A percentile compares a stretch with the other conserved stretches of the same genome.
phyloP scores from a whole-genome alignment of 78 protist genomes.

The Dictyostelium purpureum region DNA sequence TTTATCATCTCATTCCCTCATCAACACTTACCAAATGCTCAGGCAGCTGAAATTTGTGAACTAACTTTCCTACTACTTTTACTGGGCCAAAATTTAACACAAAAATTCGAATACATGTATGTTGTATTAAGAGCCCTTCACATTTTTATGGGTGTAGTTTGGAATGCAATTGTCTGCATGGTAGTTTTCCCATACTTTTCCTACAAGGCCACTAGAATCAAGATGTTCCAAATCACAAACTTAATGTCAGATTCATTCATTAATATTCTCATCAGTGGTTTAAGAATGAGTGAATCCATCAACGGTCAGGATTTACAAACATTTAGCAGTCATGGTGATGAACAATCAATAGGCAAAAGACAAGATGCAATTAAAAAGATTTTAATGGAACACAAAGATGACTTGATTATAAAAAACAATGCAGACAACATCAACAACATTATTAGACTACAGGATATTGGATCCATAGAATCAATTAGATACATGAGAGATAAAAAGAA shows the following conservation, averaged over 20 bases:
- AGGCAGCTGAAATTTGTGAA: constrained; percentile 31
- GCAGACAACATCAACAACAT: neutral
- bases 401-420: neutral
- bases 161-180: constrained; percentile 4
- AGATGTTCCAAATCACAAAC: neutral
- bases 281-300: neutral
- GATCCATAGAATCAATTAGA: neutral
- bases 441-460: neutral
- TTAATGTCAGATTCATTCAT: constrained; percentile 15
- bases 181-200: constrained; percentile 43
- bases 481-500: neutral
- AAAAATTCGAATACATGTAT: constrained; percentile 1
- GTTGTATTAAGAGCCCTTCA: constrained; percentile 31
- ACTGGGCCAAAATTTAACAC: neutral
- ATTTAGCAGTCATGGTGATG: neutral
- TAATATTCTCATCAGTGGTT: neutral
- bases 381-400: neutral
- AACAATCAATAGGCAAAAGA: neutral
- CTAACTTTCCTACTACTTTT: constrained; percentile 12
- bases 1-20: constrained; percentile 18
- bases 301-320: neutral
- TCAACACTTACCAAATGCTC: neutral
- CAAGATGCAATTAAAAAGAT: neutral
- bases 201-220: neutral
- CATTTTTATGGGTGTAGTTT: constrained; percentile 24